A percentile compares a stretch with the other conserved stretches of the same genome.
Conservation (phyloP, 202 grass and related monocot species). For the Miscanthus sacchariflorus region DNA sequence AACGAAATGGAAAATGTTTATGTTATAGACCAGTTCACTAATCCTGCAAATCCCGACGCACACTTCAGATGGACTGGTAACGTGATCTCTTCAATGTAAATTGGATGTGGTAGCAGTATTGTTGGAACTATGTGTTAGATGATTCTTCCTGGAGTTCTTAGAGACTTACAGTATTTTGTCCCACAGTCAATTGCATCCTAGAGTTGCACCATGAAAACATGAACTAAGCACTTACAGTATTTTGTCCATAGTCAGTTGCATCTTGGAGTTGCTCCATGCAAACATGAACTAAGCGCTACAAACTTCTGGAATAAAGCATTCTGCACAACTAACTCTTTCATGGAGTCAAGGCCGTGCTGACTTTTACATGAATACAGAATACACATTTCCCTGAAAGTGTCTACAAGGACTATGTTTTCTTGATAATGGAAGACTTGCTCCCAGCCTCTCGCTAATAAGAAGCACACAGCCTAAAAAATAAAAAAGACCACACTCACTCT, state of each 20-base stretch:
- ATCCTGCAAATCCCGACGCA: constrained; percentile 68
- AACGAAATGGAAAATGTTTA: constrained; percentile 50
- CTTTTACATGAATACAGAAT: constrained; percentile 5
- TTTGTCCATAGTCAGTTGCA: too few relatives aligned
- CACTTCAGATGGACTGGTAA: constrained; percentile 68
- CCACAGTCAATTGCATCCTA: neutral
- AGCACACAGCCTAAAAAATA: too few relatives aligned
- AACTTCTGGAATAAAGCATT: neutral
- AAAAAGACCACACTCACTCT: too few relatives aligned
- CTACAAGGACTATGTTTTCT: too few relatives aligned
- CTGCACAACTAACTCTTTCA: neutral
- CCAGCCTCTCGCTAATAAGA: too few relatives aligned
- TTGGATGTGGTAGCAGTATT: neutral
- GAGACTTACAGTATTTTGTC: constrained; percentile 1
- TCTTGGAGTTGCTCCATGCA: neutral
- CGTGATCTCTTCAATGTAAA: constrained; percentile 24
- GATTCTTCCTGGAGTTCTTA: neutral
- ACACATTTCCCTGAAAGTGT: neutral
- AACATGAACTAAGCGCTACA: neutral
- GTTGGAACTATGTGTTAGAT: neutral
- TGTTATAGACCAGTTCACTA: constrained; percentile 67
- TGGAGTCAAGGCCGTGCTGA: neutral
- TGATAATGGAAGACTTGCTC: too few relatives aligned
- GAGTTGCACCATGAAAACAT: neutral
- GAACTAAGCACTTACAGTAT: too few relatives aligned